Percentiles rank a stretch among this genome's conserved stretches.
phyloP scores from a whole-genome alignment of 192 early-diverging fungal genomes.

The Mycoemilia scoparia region DNA sequence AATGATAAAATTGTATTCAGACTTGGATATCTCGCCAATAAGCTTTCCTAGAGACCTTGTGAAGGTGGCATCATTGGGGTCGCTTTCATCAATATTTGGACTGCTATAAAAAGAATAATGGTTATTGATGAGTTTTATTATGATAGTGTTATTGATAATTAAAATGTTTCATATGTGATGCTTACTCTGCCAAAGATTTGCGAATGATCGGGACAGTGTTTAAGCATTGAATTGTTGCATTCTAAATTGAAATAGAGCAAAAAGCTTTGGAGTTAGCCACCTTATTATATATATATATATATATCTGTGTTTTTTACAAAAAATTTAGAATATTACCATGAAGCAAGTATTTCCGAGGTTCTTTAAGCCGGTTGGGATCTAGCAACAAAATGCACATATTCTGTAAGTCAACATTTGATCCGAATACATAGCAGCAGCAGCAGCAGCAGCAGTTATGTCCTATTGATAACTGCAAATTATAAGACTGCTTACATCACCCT shows the following conservation, averaged over 20 bases:
- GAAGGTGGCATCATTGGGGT: no score
- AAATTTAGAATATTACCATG: no score
- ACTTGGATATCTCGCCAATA: constrained; percentile 47
- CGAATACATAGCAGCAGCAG: no score
- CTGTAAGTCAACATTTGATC: no score
- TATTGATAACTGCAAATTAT: no score
- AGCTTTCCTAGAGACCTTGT: constrained; percentile 50
- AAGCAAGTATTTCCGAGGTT: constrained; percentile 91
- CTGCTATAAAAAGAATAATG: constrained; percentile 1
- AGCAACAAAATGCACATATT: no score
- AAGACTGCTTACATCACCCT: no score
- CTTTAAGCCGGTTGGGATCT: constrained; percentile 70
- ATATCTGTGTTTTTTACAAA: no score
- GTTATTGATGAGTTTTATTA: background rate
- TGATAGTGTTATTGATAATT: no score
- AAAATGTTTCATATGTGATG: constrained; percentile 1
- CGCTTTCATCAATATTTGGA: constrained; percentile 9
- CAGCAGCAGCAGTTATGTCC: no score
- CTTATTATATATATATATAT: no score
- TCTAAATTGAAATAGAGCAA: constrained; percentile 19
- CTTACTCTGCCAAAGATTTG: constrained; percentile 33
- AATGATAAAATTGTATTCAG: constrained; percentile 49
- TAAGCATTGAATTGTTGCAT: constrained; percentile 85
- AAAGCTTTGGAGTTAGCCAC: constrained; percentile 2
- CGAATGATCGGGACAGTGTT: constrained; percentile 73